These are phyloP conservation scores for Calycina herbarum DNA, from an alignment of 2,329 filamentous ascomycete genomes.

Conservation along the genomic window DNA sequence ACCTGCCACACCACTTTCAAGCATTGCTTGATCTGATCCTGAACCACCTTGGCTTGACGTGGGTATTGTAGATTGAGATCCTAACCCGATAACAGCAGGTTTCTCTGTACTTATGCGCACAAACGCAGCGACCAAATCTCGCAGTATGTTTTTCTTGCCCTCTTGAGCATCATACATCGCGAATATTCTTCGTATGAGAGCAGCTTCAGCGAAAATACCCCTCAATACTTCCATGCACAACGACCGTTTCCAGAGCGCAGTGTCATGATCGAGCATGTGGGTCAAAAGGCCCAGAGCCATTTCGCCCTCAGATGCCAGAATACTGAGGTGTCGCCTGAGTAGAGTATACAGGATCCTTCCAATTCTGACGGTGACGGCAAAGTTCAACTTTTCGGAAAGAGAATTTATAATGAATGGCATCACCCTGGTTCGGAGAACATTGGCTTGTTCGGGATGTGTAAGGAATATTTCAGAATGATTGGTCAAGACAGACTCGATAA, in stretches of 20 bases:
- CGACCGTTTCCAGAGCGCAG: constrained; percentile 79
- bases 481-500: constrained; percentile 86
- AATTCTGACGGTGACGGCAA: constrained; percentile 78
- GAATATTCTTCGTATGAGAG: constrained; percentile 77
- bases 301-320: constrained; percentile 77
- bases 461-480: constrained; percentile 82
- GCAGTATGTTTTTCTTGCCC: constrained; percentile 73
- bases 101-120: constrained; percentile 93
- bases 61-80: constrained; percentile 84
- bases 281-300: constrained; percentile 80
- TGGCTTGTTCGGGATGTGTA: constrained; percentile 74
- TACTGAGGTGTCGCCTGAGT: constrained; percentile 72
- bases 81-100: constrained; percentile 82
- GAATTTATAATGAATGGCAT: constrained; percentile 81
- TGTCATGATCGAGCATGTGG: constrained; percentile 85
- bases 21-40: constrained; percentile 77
- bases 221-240: constrained; percentile 90
- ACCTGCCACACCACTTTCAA: constrained; percentile 85
- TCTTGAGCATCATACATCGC: constrained; percentile 73
- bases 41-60: constrained; percentile 56
- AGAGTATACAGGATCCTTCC: constrained; percentile 82
- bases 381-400: constrained; percentile 75
- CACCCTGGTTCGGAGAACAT: constrained; percentile 73
- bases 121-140: constrained; percentile 81
- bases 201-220: constrained; percentile 79